A percentile compares a stretch with the other conserved stretches of the same genome.
These are phyloP conservation scores for Hypoxylon fragiforme DNA, from an alignment of 495 filamentous ascomycete species.

Conservation along the genomic window DNA sequence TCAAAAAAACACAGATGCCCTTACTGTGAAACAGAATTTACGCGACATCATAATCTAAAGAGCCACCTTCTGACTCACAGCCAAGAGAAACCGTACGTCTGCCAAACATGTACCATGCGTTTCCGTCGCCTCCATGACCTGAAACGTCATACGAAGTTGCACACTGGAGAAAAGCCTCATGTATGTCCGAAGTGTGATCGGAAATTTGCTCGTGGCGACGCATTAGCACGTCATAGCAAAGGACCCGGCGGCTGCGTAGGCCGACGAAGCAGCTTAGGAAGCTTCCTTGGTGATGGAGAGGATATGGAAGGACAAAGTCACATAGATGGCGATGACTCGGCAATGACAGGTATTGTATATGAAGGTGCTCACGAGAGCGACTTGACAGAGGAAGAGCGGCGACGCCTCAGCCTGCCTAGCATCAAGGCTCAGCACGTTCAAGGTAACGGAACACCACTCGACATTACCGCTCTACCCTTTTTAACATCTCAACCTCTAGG, in stretches of 20 bases:
- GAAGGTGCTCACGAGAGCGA: constrained; percentile 61
- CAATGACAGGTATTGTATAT: constrained; percentile 78
- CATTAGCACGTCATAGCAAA: constrained; percentile 91
- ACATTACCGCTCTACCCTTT: constrained; percentile 7
- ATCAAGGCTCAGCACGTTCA: constrained; percentile 71
- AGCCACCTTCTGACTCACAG: constrained; percentile 97
- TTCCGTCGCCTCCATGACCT: constrained; percentile 94
- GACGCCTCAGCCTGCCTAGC: constrained; percentile 63
- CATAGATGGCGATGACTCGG: constrained; percentile 67
- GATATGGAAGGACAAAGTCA: constrained; percentile 58
- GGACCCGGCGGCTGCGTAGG: constrained; percentile 95
- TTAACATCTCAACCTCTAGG: constrained; percentile 32
- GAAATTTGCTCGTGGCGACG: constrained; percentile 93
- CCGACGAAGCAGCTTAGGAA: constrained; percentile 80
- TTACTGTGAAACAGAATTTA: constrained; percentile 95
- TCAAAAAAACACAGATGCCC: constrained; percentile 93
- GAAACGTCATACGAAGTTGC: constrained; percentile 93
- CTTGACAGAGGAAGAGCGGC: constrained; percentile 55
- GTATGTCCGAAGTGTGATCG: constrained; percentile 92
- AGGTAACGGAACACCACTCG: constrained; percentile 50
- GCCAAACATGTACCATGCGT: constrained; percentile 82
- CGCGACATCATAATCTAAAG: constrained; percentile 98
- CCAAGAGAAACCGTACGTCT: constrained; percentile 96
- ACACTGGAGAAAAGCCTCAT: constrained; percentile 94
- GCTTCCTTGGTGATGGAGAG: constrained; percentile 75